phyloP scores from a whole-genome alignment of 768 basidiomycete species.

The Russula earlei region DNA sequence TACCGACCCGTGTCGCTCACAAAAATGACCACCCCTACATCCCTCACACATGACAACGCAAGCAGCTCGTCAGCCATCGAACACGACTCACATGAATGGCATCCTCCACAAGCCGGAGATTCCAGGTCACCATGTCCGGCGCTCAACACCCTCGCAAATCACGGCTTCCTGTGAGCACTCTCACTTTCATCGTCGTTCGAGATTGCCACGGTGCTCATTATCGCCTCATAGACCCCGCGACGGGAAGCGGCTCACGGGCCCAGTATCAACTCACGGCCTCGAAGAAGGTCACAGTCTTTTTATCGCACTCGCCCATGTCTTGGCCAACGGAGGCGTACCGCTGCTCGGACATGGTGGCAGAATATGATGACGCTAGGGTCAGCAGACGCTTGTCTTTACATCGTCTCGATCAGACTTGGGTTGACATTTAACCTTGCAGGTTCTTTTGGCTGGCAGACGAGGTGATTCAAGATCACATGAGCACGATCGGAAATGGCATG shows the following conservation, averaged over 20 bases:
- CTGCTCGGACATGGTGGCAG: constrained; percentile 23
- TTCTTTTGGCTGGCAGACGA: too few relatives aligned
- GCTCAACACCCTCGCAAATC: constrained; percentile 65
- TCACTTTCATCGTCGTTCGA: not conserved
- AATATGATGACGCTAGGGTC: too few relatives aligned
- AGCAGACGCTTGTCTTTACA: too few relatives aligned
- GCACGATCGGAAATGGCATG: too few relatives aligned
- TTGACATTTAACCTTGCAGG: too few relatives aligned
- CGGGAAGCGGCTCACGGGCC: constrained; percentile 42
- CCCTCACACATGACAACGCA: not conserved
- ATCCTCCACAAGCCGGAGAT: constrained; percentile 26
- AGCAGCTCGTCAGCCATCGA: not conserved
- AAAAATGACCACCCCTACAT: too few relatives aligned
- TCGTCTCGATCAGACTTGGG: too few relatives aligned
- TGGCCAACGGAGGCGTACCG: constrained; percentile 30
- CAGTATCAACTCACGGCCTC: constrained; percentile 41
- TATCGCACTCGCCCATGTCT: constrained; percentile 42
- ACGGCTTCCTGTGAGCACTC: constrained; percentile 56
- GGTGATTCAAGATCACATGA: too few relatives aligned
- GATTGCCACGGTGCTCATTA: not conserved
- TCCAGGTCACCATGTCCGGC: constrained; percentile 64
- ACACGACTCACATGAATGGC: not conserved
- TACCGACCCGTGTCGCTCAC: too few relatives aligned
- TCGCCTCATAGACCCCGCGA: constrained; percentile 38
- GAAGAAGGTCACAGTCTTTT: constrained; percentile 54